Conservation (phyloP, 1,284 basidiomycete genomes). For the Melampsora americana region DNA sequence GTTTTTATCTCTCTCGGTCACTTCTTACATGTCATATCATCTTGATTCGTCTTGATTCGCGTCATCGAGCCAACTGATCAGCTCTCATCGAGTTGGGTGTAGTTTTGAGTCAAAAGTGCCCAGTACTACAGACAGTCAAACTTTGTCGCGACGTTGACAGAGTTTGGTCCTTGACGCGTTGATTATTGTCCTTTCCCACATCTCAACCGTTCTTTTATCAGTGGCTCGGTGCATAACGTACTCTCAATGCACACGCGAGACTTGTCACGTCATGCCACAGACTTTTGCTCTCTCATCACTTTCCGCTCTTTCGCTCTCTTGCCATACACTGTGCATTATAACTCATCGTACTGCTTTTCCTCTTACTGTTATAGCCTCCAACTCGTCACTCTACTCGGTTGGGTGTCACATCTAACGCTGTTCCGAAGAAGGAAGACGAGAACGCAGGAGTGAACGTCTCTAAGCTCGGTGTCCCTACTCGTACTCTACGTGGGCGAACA, state of each 20-base stretch:
- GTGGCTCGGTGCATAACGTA: background rate
- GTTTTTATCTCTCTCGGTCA: no score
- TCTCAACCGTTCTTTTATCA: background rate
- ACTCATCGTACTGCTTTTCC: background rate
- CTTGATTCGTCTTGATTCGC: no score
- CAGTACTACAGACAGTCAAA: no score
- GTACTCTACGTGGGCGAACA: conserved; percentile 20
- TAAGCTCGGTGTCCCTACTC: background rate
- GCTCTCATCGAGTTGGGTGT: no score
- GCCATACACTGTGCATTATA: background rate
- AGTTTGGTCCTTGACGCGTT: background rate
- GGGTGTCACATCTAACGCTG: conserved; percentile 5
- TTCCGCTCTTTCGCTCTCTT: background rate
- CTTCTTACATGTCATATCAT: no score
- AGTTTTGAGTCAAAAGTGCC: no score
- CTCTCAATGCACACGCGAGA: background rate
- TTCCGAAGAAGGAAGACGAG: conserved; percentile 35
- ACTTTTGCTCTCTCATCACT: background rate
- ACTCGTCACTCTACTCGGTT: conserved; percentile 42
- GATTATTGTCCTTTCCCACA: background rate
- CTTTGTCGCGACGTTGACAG: background rate
- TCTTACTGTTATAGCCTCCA: conserved; percentile 18
- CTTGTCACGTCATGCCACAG: background rate
- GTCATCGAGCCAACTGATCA: no score
- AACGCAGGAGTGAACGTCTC: conserved; percentile 17